Percentiles rank a stretch among this genome's conserved stretches.
Conservation (phyloP, 371 early-diverging fungal genomes). For the Zopfochytrium polystomum region DNA sequence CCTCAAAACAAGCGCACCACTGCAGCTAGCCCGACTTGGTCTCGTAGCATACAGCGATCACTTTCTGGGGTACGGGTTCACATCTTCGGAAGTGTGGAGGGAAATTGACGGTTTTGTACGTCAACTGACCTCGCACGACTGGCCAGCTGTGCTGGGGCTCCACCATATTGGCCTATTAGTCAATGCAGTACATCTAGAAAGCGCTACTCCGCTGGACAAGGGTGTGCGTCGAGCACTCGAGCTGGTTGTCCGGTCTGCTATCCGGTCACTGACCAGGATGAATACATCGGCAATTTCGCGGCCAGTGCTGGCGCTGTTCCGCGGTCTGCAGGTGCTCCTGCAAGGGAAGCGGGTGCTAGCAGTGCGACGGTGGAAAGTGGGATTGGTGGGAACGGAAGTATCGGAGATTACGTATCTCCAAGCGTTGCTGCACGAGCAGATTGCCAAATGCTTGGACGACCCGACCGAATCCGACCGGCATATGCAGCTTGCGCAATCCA, state of each 20-base stretch:
- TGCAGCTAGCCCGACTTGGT: constrained; percentile 1
- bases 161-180: constrained; percentile 4
- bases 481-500: constrained; percentile 16
- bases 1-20: neutral
- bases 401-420: constrained; percentile 9
- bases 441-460: constrained; percentile 13
- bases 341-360: constrained; percentile 21
- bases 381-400: constrained; percentile 5
- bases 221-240: neutral
- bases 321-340: constrained; percentile 20
- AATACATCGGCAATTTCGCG: constrained; percentile 18
- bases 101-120: constrained; percentile 2
- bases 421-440: constrained; percentile 11
- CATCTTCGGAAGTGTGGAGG: neutral
- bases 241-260: constrained; percentile 14
- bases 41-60: constrained; percentile 8
- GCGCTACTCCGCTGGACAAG: neutral
- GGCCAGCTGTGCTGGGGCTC: constrained; percentile 11
- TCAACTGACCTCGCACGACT: constrained; percentile 1
- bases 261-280: constrained; percentile 15
- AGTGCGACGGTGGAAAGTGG: constrained; percentile 27
- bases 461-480: constrained; percentile 10
- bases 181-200: neutral
- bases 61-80: neutral
- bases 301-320: constrained; percentile 22